Evolutionary conservation across 352 stramenopile genomes (phyloP).

Genomic region (Globisporangium cylindrosporum): DNA sequence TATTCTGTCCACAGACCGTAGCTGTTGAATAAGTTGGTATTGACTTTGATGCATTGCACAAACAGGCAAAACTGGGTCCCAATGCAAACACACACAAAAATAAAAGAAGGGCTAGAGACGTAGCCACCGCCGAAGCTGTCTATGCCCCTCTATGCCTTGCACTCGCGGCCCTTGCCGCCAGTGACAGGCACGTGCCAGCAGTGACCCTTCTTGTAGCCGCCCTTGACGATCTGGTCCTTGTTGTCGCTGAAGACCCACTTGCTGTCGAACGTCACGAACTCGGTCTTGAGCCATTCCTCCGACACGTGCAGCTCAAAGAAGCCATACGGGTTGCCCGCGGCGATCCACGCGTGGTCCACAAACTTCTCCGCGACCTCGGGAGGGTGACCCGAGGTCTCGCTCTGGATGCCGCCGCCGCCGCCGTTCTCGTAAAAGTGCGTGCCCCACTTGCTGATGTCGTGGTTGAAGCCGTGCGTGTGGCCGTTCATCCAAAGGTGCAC

Average conservation of each 20-base stretch:
- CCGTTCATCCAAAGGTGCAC: slow-evolving; percentile 71
- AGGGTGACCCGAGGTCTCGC: slow-evolving; percentile 74
- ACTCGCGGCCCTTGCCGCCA: slow-evolving; percentile 60
- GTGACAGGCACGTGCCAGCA: slow-evolving; percentile 86
- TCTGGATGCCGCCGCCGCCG: slow-evolving; percentile 82
- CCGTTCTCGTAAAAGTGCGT: slow-evolving; percentile 89
- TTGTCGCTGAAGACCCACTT: slow-evolving; percentile 77
- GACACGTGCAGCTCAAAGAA: slow-evolving; percentile 87
- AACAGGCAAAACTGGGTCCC: background rate
- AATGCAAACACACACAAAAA: background rate
- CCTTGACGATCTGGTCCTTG: slow-evolving; percentile 70
- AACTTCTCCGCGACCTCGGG: slow-evolving; percentile 73
- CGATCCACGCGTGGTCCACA: slow-evolving; percentile 80
- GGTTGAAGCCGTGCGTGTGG: slow-evolving; percentile 84
- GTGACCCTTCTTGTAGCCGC: slow-evolving; percentile 78
- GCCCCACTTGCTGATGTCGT: slow-evolving; percentile 82
- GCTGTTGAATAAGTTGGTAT: background rate
- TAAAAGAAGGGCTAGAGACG: background rate
- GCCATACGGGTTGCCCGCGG: slow-evolving; percentile 73
- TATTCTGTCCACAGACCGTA: background rate
- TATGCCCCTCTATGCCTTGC: slow-evolving; percentile 19
- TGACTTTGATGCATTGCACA: background rate
- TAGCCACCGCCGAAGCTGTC: too few species aligned
- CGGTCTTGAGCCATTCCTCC: slow-evolving; percentile 78
- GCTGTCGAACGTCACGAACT: slow-evolving; percentile 85